These are phyloP conservation scores for Kwoniella dendrophila DNA, from an alignment of 768 basidiomycete genomes.

Conservation along the genomic window DNA sequence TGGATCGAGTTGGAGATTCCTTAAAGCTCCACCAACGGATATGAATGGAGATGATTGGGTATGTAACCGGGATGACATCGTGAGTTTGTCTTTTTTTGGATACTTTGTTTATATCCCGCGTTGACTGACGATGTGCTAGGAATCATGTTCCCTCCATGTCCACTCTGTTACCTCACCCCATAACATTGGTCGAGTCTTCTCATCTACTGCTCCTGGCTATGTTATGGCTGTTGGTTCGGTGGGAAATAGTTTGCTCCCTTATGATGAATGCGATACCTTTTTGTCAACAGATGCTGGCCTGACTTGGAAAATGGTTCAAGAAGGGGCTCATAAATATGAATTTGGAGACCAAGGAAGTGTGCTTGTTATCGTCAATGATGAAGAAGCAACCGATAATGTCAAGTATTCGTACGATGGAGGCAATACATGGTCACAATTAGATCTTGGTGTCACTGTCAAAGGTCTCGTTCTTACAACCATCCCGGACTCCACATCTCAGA, in stretches of 20 bases:
- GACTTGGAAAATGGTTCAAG: constrained; percentile 75
- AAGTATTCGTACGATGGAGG: constrained; percentile 83
- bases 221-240: constrained; percentile 96
- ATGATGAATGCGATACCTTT: constrained; percentile 91
- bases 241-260: constrained; percentile 68
- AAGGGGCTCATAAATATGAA: constrained; percentile 87
- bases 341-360: constrained; percentile 90
- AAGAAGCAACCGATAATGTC: constrained; percentile 69
- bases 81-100: not conserved
- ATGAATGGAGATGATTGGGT: constrained; percentile 64
- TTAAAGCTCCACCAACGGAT: constrained; percentile 67
- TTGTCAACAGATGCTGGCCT: constrained; percentile 85
- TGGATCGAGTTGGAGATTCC: constrained; percentile 75
- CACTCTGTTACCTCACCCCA: constrained; percentile 90
- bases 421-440: constrained; percentile 73
- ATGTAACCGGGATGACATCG: constrained; percentile 65
- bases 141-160: constrained; percentile 78
- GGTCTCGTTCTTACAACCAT: constrained; percentile 81
- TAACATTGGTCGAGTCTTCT: constrained; percentile 92
- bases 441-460: constrained; percentile 71
- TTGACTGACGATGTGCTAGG: constrained; percentile 42
- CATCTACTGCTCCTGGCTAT: constrained; percentile 88
- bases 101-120: too few relatives aligned
- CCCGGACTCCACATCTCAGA: constrained; percentile 93
- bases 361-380: constrained; percentile 78